Conservation (phyloP, 2,329 filamentous ascomycete species). For the Penicillium concentricum region DNA sequence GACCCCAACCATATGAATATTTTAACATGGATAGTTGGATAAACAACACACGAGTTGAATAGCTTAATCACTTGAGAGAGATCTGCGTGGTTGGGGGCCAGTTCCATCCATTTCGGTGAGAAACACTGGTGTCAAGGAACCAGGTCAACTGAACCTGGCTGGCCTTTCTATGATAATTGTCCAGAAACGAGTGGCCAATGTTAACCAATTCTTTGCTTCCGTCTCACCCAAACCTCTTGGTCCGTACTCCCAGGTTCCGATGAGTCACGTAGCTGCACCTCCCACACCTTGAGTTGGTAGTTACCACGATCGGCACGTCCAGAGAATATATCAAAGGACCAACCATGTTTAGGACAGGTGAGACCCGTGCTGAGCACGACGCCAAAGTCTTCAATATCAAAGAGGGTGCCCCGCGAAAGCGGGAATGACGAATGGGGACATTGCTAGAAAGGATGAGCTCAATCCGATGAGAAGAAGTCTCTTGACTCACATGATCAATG, state of each 20-base stretch:
- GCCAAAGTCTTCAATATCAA: conserved; percentile 73
- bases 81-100: not conserved
- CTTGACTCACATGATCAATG: conserved; percentile 60
- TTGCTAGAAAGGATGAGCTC: conserved; percentile 44
- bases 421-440: conserved; percentile 69
- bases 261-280: conserved; percentile 55
- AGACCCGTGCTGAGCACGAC: conserved; percentile 52
- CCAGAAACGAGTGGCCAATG: no score
- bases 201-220: conserved; percentile 35
- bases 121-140: not conserved
- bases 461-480: not conserved
- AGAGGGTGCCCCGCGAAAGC: conserved; percentile 60
- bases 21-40: not conserved
- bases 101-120: not conserved
- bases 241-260: conserved; percentile 10
- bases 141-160: not conserved
- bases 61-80: not conserved
- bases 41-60: not conserved
- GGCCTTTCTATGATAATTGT: no score
- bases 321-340: conserved; percentile 68
- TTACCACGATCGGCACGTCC: conserved; percentile 61
- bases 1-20: not conserved
- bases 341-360: conserved; percentile 67
- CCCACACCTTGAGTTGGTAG: conserved; percentile 64
- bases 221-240: conserved; percentile 37